These are phyloP conservation scores for Biancaea sappan DNA, from an alignment of 306 rosid genomes.

Conservation along the genomic window DNA sequence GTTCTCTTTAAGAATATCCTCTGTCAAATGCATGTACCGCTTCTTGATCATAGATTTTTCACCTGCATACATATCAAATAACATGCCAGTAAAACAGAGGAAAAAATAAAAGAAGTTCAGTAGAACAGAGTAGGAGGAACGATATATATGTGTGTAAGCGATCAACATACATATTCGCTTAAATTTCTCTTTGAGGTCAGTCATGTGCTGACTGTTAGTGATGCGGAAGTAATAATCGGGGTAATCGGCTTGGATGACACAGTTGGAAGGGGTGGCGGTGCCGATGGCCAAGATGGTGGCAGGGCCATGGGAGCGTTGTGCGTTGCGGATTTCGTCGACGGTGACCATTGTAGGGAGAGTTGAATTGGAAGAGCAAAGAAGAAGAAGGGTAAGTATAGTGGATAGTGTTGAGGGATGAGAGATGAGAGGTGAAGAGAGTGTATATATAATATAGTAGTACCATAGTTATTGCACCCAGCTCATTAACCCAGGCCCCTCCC, in stretches of 20 bases:
- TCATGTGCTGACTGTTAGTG: conserved; percentile 64
- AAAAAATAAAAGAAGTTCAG: too few relatives aligned
- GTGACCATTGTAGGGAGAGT: conserved; percentile 38
- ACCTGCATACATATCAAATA: conserved; percentile 42
- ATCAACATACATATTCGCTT: conserved; percentile 67
- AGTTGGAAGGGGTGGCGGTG: conserved; percentile 57
- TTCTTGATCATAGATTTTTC: conserved; percentile 67
- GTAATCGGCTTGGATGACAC: conserved; percentile 47
- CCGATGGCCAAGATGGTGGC: conserved; percentile 61
- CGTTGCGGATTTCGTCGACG: conserved; percentile 52
- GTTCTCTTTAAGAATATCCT: conserved; percentile 51
- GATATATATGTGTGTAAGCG: too few relatives aligned
- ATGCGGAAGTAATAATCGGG: conserved; percentile 70
- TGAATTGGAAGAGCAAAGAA: neutral
- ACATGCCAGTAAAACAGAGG: neutral
- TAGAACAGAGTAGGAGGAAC: too few relatives aligned
- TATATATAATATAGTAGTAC: too few relatives aligned
- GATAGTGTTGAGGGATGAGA: neutral
- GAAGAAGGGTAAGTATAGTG: neutral
- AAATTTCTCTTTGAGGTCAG: conserved; percentile 59
- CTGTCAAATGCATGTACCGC: conserved; percentile 57
- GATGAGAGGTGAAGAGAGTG: neutral
- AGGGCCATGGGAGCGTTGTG: conserved; percentile 57
- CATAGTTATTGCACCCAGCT: too few relatives aligned
- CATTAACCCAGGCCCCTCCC: too few relatives aligned